Evolutionary conservation across 2,329 filamentous ascomycete species (phyloP), one percentile per base, ranked within the genome.

Genomic region (Microdochium paspali): DNA sequence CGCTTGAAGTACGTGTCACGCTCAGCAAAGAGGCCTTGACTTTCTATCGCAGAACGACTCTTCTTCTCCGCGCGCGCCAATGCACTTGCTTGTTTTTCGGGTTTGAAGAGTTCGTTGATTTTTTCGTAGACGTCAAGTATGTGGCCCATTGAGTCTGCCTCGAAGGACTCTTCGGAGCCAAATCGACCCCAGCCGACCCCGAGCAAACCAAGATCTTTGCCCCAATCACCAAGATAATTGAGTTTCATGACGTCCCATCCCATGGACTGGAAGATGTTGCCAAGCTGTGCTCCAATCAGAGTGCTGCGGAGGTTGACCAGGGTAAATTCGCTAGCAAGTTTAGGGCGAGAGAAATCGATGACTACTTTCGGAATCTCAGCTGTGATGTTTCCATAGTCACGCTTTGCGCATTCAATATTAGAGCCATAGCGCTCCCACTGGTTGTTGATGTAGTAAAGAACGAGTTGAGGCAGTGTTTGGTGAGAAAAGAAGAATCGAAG

Each of bases 141-240:
- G 56, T 87, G 84, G 24, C 78, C 77, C 48, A 87, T 82, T 0
- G 84, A 83, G 51, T 85, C 79, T 24, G 70, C 68, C n/a, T 72
- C 61, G 15, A 87, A 70, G 53, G 77, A 73, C 23, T 82, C 76
- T 54, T 87, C 82, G 4, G 72, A 78, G 2, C 84, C 84, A 53
- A 82, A 86, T 48, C 74, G 73, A 51, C 81, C 68, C 63, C 81
- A 87, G 0, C 82, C 84, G 12, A 84, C 71, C 1, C 80, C 80
- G 24, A 87, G 67, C 1, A 87, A 71, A 31, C 73, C 73, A 18
- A 73, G 82, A 55, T 85, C 81, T 63, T 84, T 85, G 2, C 84
- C 84, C 84, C 84, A 87, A 56, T 88, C 84, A 4, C 84, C 84
- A 0, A 87, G 68, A 56, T 87, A 87, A 61, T 87, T 87, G 69